Evolutionary conservation across 1,139 yeast genomes (phyloP), one percentile per base, ranked within the genome.

Genomic region (Nakaseomyces glabratus): DNA sequence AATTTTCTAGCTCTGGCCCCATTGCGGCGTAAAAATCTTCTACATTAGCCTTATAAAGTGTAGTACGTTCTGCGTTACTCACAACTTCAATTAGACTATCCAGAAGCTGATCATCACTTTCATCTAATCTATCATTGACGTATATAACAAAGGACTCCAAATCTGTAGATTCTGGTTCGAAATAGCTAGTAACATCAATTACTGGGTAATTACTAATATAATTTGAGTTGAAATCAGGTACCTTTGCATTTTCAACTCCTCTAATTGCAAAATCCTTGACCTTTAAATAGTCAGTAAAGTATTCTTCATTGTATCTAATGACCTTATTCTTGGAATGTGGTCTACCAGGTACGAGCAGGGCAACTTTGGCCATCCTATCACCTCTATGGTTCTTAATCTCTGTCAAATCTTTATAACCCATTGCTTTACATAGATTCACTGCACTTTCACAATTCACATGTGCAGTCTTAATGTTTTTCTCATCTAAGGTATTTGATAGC

Each of bases 381-480:
- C 21, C 30, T 26, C 30, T 18, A 4, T 26, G 30, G 21, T 26
- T 26, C 18, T 17, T 26, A n/a, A 26, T 26, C 3, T 20, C 18
- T 10, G 15, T 22, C 37, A 68, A 46, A 16, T 54, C 55, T 2
- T 39, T 42, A 42, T 67, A 63, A 0, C 76, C 77, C 28, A 80
- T 52, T 34, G 66, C 60, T 21, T 58, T 49, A 51, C 90, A 80
- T 4, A 78, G 48, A 15, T 59, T 59, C 3, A 63, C 58, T 45
- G 74, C 65, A 14, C 68, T 54, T 20, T 57, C 54, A 55, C 90
- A 80, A 56, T 73, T 74, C 42, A 79, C 61, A 53, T 74, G 84
- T 6, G 71, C 79, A 0, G 73, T 58, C n/a, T 59, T 58, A n/a
- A 71, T 58, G 6, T 61, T 57, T 6, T 63, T 49, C 9, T 61